Base-by-base conservation (phyloP, 768 basidiomycete species). In the Tricholoma terreum region DNA sequence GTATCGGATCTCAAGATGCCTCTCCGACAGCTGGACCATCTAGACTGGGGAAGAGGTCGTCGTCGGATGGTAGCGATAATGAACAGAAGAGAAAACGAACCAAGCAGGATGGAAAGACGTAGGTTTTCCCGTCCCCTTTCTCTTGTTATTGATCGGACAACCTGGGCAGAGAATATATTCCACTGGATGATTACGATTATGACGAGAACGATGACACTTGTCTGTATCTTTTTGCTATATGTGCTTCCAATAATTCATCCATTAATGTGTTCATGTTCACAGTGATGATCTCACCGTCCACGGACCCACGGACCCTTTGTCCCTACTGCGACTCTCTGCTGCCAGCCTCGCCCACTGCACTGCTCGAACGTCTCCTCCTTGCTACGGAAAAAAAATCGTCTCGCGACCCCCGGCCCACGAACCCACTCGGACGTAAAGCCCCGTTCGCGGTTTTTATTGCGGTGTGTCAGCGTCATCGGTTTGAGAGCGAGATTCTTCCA, bases 251-350 rank as follows among this genome's bases (percentile, higher is more conserved):
- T 15, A 54, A 54, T 27, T 27, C 24, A 14, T 52, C 33, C 54
- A 57, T 27, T 57, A 54, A 50, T 22, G 34, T 27, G 27, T 12
- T 40, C 17, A 24, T 27, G 21, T 27, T 45, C 40, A 52, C 58
- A 88, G 85, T 86, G 43, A 80, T 82, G 9, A 68, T 83, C 24
- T 76, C 78, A 34, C 73, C 80, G 2, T 61, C 68, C 17, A 72
- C 77, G 6, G 90, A 93, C 61, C 90, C 90, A 10, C 77, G 75
- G 6, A 85, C 77, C 1, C 71, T 92, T 2, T 94, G 92, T 65
- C 90, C 92, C 0, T 94, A 87, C 68, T 94, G 92, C 60, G 92
- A 94, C 62, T 79, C 82, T 17, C 79, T 74, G 0, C 76, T 92
- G 10, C 92, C 92, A 0, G 57, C 75, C 1, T 70, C 75, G 3